These are phyloP conservation scores for Magnaporthiopsis incrustans DNA, from an alignment of 2,329 filamentous ascomycete species.

Conservation along the genomic window DNA sequence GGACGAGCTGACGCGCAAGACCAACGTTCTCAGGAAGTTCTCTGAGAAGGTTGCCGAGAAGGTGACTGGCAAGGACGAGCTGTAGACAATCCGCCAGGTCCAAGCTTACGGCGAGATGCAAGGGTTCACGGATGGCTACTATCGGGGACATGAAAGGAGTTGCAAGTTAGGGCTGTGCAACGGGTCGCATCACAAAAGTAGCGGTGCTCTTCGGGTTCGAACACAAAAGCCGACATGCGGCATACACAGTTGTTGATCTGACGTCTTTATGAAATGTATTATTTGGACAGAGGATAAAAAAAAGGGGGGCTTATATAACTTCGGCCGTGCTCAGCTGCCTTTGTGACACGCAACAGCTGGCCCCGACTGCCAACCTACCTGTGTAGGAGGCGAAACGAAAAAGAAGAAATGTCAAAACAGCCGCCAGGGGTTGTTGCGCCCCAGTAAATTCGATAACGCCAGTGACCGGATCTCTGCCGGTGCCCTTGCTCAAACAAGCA, in stretches of 20 bases:
- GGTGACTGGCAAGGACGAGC: slow-evolving; percentile 57
- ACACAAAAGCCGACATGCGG: not conserved
- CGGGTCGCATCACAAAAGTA: not conserved
- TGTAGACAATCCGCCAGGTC: slow-evolving; percentile 37
- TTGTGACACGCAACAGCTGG: not conserved
- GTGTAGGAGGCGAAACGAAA: not conserved
- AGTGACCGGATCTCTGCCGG: not conserved
- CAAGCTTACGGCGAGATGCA: not conserved
- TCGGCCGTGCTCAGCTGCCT: not conserved
- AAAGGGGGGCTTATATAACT: not conserved
- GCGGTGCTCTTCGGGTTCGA: not conserved
- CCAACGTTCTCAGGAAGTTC: slow-evolving; percentile 82
- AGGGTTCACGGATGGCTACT: not conserved
- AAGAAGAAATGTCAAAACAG: not conserved
- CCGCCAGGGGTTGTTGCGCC: slow-evolving; percentile 2
- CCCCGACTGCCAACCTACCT: not conserved
- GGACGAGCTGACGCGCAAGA: slow-evolving; percentile 78
- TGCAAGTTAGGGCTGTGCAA: not conserved
- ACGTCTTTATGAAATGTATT: not conserved
- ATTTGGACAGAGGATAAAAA: not conserved
- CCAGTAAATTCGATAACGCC: not conserved
- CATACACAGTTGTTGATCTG: not conserved
- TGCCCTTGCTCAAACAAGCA: not conserved
- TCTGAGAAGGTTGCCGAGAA: slow-evolving; percentile 49
- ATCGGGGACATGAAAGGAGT: slow-evolving; percentile 10